Evolutionary conservation across 768 basidiomycete species (phyloP), one percentile per base, ranked within the genome.

Genomic region (Gyrodon lividus): DNA sequence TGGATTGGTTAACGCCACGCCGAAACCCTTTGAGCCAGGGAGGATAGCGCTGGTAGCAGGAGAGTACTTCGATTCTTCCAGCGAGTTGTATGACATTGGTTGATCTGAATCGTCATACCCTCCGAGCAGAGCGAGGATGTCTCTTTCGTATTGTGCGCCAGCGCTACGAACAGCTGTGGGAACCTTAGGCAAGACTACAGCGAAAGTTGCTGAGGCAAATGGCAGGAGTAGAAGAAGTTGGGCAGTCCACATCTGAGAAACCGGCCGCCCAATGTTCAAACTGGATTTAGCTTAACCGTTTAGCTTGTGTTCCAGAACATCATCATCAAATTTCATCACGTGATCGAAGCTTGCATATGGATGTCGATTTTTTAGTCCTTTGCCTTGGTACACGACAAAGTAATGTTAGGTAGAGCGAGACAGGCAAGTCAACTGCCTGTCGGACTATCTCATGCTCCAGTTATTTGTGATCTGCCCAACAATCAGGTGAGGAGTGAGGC

Each of bases 111-210:
- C 35, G 23, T 26, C 48, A 22, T 20, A 19, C 19, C 20, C 46
- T 37, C 17, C 50, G 39, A 68, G 51, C 0, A 68, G 34, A 48
- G 55, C 28, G 16, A 69, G 20, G 17, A 68, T 14, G 46, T 54
- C 55, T 16, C 55, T 50, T 33, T 20, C 30, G 40, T 23, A 16
- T 20, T 39, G 19, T 24, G 34, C 16, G 43, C 38, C 44, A 14
- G 45, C 14, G 37, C 20, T 34, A 33, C 35, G 26, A 40, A 28
- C 8, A 17, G 17, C 48, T 19, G 26, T 19, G 16, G 39, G 13
- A 17, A 39, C 35, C 14, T 28, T 46, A 13, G 46, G 41, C 48
- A 53, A 31, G 34, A 31, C 48, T n/a, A 51, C 30, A 9, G 48
- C 52, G 42, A 26, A 28, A 13, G 3, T 51, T 45, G 39, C 7